A percentile compares a stretch with the other conserved stretches of the same genome.
Evolutionary conservation across 305 asterid species (phyloP).

Genomic region (Fraxinus xanthoxyloides): DNA sequence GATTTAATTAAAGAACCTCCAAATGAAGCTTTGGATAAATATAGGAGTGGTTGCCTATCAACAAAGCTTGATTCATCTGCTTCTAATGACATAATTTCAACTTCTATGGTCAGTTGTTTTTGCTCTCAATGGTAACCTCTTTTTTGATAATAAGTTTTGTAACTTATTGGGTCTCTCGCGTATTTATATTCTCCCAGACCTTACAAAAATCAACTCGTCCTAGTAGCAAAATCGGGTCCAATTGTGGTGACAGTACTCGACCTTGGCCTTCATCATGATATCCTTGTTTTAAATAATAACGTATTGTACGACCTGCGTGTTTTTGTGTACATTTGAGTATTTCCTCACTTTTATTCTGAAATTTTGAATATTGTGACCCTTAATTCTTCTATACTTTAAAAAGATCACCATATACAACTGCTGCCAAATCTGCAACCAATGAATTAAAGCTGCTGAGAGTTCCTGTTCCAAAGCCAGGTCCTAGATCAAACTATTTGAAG

Average conservation of each 20-base stretch:
- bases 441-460: slow-evolving; percentile 56
- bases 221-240: slow-evolving; percentile 43
- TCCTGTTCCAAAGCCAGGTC: slow-evolving; percentile 53
- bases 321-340: slow-evolving; percentile 19
- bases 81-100: slow-evolving; percentile 28
- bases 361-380: slow-evolving; percentile 41
- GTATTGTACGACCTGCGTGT: slow-evolving; percentile 14
- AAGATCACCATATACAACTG: slow-evolving; percentile 51
- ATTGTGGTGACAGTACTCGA: slow-evolving; percentile 45
- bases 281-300: slow-evolving; percentile 45
- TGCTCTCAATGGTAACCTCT: slow-evolving; percentile 3
- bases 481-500: slow-evolving; percentile 39
- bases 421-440: slow-evolving; percentile 45
- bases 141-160: slow-evolving; percentile 7
- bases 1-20: slow-evolving; percentile 29
- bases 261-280: slow-evolving; percentile 71
- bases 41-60: slow-evolving; percentile 35
- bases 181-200: slow-evolving; percentile 41
- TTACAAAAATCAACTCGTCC: slow-evolving; percentile 37
- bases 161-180: slow-evolving; percentile 19
- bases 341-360: slow-evolving; percentile 18
- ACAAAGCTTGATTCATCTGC: slow-evolving; percentile 40
- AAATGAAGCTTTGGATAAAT: slow-evolving; percentile 30
- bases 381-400: slow-evolving; percentile 60
- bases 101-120: slow-evolving; percentile 43